Percentiles rank a stretch among this genome's conserved stretches.
Evolutionary conservation across 495 filamentous ascomycete genomes (phyloP).

Genomic region (Penicillium silybi): DNA sequence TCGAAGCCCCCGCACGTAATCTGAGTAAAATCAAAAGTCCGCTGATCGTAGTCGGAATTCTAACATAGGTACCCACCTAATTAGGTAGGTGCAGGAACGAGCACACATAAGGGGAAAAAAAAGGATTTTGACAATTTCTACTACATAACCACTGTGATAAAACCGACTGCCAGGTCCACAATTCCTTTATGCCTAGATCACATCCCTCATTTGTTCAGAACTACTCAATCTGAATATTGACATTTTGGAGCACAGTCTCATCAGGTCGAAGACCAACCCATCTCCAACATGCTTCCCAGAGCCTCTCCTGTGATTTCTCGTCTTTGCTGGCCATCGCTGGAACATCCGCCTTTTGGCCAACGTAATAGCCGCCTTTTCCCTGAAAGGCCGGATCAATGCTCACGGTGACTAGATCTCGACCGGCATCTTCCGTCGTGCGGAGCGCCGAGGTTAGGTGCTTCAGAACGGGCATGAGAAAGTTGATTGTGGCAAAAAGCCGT

Average conservation of each 20-base stretch:
- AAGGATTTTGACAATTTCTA: no score
- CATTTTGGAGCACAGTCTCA: constrained; percentile 7
- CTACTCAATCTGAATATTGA: not conserved
- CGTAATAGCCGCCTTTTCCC: constrained; percentile 17
- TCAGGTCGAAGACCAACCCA: constrained; percentile 15
- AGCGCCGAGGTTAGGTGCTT: constrained; percentile 30
- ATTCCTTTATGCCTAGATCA: not conserved
- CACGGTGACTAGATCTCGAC: constrained; percentile 17
- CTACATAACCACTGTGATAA: not conserved
- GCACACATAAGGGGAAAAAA: no score
- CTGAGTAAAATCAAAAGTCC: no score
- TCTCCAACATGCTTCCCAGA: constrained; percentile 23
- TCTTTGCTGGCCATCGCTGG: constrained; percentile 7
- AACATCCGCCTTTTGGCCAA: constrained; percentile 6
- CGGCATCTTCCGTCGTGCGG: constrained; percentile 18
- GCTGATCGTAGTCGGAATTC: no score
- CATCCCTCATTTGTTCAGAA: not conserved
- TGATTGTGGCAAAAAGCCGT: constrained; percentile 9
- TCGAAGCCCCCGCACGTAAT: no score
- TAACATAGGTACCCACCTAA: no score
- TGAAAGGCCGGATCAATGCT: constrained; percentile 15
- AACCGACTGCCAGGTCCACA: not conserved
- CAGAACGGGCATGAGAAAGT: constrained; percentile 19
- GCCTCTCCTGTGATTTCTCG: constrained; percentile 4
- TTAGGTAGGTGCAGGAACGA: no score